Evolutionary conservation across 352 stramenopile species (phyloP), one percentile per base, ranked within the genome.

Genomic region (Globisporangium echinulatum): DNA sequence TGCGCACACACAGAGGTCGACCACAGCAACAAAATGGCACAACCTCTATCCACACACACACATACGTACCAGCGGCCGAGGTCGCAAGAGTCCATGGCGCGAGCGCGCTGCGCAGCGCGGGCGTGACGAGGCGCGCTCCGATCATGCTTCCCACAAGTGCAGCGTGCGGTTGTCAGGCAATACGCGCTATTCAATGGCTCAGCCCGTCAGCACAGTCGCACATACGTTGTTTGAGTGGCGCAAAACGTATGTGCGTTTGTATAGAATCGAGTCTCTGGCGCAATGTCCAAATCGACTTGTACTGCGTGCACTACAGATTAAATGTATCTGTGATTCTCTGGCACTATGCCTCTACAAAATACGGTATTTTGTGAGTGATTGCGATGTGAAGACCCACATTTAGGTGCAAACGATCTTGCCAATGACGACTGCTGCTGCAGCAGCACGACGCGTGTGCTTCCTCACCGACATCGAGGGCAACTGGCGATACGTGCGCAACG

Each of bases 401-500:
- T 3, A 33, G 25, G 25, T 33, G 25, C 25, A 33, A 1, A 33
- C 25, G 25, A 33, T 33, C 25, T 33, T 33, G 25, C 25, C 25
- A 33, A 49, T 4, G 25, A 25, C 36, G 6, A 52, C 46, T 36
- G 17, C 54, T 3, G 48, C 53, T 8, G 56, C 52, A 4, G 63
- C 59, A 25, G 56, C 66, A 40, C 61, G 70, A 59, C 79, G 79
- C 15, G 69, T 92, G 46, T 86, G 72, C 59, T 80, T 91, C 51
- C 68, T 90, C 33, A 94, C 85, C 37, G 85, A 94, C 64, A 68
- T 90, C 1, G 81, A 94, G 61, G 82, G 85, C 42, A 94, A 92
- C 58, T 91, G 81, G 77, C 50, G 77, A 33, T 94, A 92, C 56
- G 75, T 94, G 49, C 74, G 75, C 52, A 78, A 86, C 56, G 66